Conservation (phyloP, 192 early-diverging fungal species). For the Linnemannia elongata region DNA sequence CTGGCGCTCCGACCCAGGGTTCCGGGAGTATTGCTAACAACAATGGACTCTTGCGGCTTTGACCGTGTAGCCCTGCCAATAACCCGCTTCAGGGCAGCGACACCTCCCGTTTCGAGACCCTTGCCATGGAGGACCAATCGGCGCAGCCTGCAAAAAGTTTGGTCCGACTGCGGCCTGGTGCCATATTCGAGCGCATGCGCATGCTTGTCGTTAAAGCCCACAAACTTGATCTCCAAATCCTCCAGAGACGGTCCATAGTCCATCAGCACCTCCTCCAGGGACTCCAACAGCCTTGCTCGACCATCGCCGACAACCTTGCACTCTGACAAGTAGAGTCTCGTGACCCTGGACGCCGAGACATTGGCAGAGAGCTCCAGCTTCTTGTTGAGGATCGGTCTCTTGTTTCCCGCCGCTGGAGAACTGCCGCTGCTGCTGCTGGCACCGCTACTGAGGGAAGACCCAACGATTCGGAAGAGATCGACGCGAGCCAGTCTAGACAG, state of each 20-base stretch:
- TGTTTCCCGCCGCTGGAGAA: background rate
- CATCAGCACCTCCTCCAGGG: constrained; percentile 40
- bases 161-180: constrained; percentile 15
- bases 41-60: background rate
- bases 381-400: constrained; percentile 15
- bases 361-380: constrained; percentile 46
- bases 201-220: constrained; percentile 52
- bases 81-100: constrained; percentile 23
- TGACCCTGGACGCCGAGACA: constrained; percentile 13
- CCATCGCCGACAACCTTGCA: constrained; percentile 29
- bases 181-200: constrained; percentile 50
- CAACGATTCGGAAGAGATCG: constrained; percentile 36
- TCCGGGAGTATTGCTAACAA: background rate
- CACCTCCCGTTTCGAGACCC: constrained; percentile 32
- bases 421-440: background rate
- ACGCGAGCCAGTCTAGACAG: constrained; percentile 22
- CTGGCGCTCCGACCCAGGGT: background rate
- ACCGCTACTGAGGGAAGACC: background rate
- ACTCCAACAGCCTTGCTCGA: constrained; percentile 22
- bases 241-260: constrained; percentile 26
- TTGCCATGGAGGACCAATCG: constrained; percentile 53
- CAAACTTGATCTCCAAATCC: constrained; percentile 42
- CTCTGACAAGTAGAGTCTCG: constrained; percentile 29
- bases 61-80: constrained; percentile 25
- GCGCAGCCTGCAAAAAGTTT: constrained; percentile 23